Evolutionary conservation across 129 eudicot species (phyloP), one percentile per base, ranked within the genome.

Genomic region (Sambucus nigra): DNA sequence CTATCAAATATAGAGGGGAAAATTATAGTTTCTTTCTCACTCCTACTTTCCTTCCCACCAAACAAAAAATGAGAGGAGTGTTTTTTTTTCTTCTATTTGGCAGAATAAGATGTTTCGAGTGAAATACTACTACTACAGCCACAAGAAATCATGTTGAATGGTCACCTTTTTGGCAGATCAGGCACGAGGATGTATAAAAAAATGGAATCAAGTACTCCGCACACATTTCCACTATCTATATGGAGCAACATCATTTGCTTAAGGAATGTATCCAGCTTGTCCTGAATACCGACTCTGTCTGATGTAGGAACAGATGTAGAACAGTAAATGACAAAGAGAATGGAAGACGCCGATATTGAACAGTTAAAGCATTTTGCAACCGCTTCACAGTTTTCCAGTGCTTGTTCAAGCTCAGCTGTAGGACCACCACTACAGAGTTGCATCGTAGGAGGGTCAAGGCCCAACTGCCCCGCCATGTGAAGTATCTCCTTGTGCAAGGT

Each of bases 401-500:
- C 95, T 65, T 81, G 95, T 73, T 79, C 79, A 40, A 85, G 68
- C 69, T 91, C 94, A 39, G 66, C 61, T 53, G 68, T 52, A 49
- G 87, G 73, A 17, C 98, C 95, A 18, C 84, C 83, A 13, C 64
- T 69, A 54, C 80, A 61, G 13, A 91, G 42, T 27, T 69, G 40
- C 98, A 91, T 91, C 33, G 98, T 85, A 16, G 98, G 88, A 31
- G 98, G 98, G 54, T 91, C 89, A 69, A 91, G 94, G 8, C 98
- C 98, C 75, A 91, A 55, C 29, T 91, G 98, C 66, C 98, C 95
- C 15, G 98, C 98, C 98, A 91, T 91, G 65, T 85, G 69, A 49
- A 91, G 80, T 65, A 82, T 55, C 64, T 80, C 84, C 63, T 72
- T 74, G 73, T 85, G 84, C 65, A 85, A 69, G 39, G 98, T 91